phyloP scores from a whole-genome alignment of 2,329 filamentous ascomycete genomes.

The Endocalyx cinctus region DNA sequence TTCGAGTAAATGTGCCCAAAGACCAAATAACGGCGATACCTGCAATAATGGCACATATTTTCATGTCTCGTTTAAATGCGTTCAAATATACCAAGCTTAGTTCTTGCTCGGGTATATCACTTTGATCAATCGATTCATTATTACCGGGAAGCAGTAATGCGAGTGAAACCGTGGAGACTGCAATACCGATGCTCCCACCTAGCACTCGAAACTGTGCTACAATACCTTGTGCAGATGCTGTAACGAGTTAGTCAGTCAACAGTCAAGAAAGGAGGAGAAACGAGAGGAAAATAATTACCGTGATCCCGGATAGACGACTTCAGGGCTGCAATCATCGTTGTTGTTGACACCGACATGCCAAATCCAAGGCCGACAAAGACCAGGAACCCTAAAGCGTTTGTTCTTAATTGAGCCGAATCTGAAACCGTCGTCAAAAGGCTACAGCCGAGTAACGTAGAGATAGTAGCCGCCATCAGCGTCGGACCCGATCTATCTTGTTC shows the following conservation, averaged over 20 bases:
- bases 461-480: constrained; percentile 37
- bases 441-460: constrained; percentile 42
- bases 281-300: constrained; percentile 30
- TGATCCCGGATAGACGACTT: constrained; percentile 41
- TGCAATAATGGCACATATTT: constrained; percentile 37
- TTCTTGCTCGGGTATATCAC: too few species aligned
- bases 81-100: constrained; percentile 37
- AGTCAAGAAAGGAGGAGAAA: too few species aligned
- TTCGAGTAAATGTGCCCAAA: constrained; percentile 33
- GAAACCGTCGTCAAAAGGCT: constrained; percentile 40
- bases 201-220: constrained; percentile 47
- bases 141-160: constrained; percentile 24
- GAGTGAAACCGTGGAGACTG: constrained; percentile 45
- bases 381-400: constrained; percentile 45
- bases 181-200: constrained; percentile 51
- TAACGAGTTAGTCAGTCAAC: too few species aligned
- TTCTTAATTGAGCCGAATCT: constrained; percentile 29
- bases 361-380: constrained; percentile 50
- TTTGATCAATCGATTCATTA: constrained; percentile 23
- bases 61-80: constrained; percentile 44
- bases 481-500: constrained; percentile 38
- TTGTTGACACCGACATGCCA: constrained; percentile 41
- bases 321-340: constrained; percentile 40
- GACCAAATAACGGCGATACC: constrained; percentile 36
- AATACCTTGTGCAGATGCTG: constrained; percentile 49